Evolutionary conservation across 371 early-diverging fungal genomes (phyloP).

Genomic region (Saksenaea oblongispora): DNA sequence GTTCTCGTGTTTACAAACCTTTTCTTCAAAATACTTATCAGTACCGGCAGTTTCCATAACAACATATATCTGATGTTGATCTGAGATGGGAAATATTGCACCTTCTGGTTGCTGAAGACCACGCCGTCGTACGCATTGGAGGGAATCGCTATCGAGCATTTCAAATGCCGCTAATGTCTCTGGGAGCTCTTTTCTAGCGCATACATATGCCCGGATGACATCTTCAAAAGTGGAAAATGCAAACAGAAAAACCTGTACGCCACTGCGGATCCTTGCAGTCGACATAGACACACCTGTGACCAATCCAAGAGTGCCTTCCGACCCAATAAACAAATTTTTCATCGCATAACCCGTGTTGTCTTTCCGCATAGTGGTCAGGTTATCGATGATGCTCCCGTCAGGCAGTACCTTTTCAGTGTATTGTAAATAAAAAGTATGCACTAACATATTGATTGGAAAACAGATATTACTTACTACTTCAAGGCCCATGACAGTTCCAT

Average conservation of each 20-base stretch:
- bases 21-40: slow-evolving; percentile 80
- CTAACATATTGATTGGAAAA: background rate
- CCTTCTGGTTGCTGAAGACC: slow-evolving; percentile 45
- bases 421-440: background rate
- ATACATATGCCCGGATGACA: slow-evolving; percentile 68
- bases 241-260: slow-evolving; percentile 71
- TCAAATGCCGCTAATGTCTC: slow-evolving; percentile 94
- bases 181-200: slow-evolving; percentile 69
- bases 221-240: slow-evolving; percentile 65
- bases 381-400: slow-evolving; percentile 88
- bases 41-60: slow-evolving; percentile 90
- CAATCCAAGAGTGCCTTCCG: slow-evolving; percentile 94
- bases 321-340: slow-evolving; percentile 94
- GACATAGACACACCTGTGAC: slow-evolving; percentile 88
- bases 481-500: slow-evolving; percentile 87
- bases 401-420: slow-evolving; percentile 66
- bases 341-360: slow-evolving; percentile 94
- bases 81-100: slow-evolving; percentile 52
- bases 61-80: slow-evolving; percentile 74
- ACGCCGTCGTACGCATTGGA: slow-evolving; percentile 64
- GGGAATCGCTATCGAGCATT: slow-evolving; percentile 79
- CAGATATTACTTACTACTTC: slow-evolving; percentile 62
- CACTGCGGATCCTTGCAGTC: slow-evolving; percentile 44
- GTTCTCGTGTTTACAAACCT: slow-evolving; percentile 21
- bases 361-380: slow-evolving; percentile 75